Evolutionary conservation across 768 basidiomycete species (phyloP), one percentile per base, ranked within the genome.

Genomic region (Rhodocollybia butyracea): DNA sequence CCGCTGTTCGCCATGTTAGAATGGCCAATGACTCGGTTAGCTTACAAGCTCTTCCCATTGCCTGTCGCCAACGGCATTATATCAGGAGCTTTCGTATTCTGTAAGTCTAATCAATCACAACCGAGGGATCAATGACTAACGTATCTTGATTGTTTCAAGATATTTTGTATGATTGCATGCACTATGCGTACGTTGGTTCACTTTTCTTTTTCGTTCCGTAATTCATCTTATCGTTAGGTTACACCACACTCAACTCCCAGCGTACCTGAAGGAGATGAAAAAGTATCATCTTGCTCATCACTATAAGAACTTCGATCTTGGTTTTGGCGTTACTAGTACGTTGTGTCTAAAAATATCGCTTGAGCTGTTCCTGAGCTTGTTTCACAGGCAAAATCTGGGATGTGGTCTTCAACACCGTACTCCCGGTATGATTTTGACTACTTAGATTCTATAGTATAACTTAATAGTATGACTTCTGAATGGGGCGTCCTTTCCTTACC

Each of bases 281-380:
- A 91, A 91, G 67, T 98, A 98, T 66, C 97, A 99, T 64, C 82
- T 99, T 59, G 94, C 93, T 6, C 95, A 98, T 66, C 96, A 98
- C 69, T 97, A 96, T 78, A 97, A 97, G 73, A 96, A 97, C 76
- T 96, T 93, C 68, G 94, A 97, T 66, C 88, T 98, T 41, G 95
- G 94, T 17, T 98, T 95, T 66, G 95, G 96, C 30, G 95, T 98
- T 11, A 98, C 95, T 6, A 94, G 91, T 89, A 63, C 51, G 84
- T 72, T 13, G 34, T 36, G 60, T 26, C 58, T 47, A 32, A 2
- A 22, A 19, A 22, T 40, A 7, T 38, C 40, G 54, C 27, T 42
- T 50, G 13, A 11, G 38, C 36, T 31, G 24, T 22, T 32, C 6
- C 40, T 8, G 17, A 34, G 2, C 51, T 22, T 36, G 29, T 22